A percentile compares a stretch with the other conserved stretches of the same genome.
phyloP scores from a whole-genome alignment of 805 yeast species.

The Candida montana region DNA sequence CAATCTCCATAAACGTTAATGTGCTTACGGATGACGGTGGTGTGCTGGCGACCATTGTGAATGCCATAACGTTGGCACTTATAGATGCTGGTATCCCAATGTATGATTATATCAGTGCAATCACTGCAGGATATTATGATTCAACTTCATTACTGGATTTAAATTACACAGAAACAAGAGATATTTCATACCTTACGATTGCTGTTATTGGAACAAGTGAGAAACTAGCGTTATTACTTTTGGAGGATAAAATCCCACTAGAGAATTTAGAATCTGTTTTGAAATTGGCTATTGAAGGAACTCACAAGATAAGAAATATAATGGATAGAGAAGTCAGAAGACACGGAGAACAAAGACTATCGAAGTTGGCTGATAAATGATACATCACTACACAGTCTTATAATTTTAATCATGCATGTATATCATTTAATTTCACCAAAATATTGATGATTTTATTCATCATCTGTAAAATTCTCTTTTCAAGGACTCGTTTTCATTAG shows the following conservation, averaged over 20 bases:
- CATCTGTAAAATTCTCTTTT: constrained; percentile 6
- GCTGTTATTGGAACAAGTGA: constrained; percentile 83
- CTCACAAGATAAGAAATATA: constrained; percentile 71
- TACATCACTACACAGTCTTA: too few species aligned
- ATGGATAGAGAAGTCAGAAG: constrained; percentile 83
- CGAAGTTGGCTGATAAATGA: constrained; percentile 31
- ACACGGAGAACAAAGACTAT: constrained; percentile 58
- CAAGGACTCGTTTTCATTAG: constrained; percentile 16
- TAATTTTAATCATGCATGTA: not conserved
- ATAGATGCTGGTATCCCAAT: constrained; percentile 94
- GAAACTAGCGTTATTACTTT: constrained; percentile 65
- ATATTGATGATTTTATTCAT: too few species aligned
- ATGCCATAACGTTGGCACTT: constrained; percentile 83
- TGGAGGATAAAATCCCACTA: constrained; percentile 82
- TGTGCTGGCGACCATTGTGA: constrained; percentile 67
- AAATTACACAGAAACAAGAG: constrained; percentile 76
- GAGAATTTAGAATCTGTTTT: constrained; percentile 73
- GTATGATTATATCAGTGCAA: constrained; percentile 82
- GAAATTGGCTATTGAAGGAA: constrained; percentile 82
- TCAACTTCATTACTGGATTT: constrained; percentile 77
- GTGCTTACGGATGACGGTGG: constrained; percentile 92
- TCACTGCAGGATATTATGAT: constrained; percentile 76
- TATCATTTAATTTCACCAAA: too few species aligned
- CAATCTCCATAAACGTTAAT: constrained; percentile 67
- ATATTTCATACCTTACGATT: constrained; percentile 72